These are phyloP conservation scores for Gamarada debralockiae DNA, from an alignment of 495 filamentous ascomycete species.

Conservation along the genomic window DNA sequence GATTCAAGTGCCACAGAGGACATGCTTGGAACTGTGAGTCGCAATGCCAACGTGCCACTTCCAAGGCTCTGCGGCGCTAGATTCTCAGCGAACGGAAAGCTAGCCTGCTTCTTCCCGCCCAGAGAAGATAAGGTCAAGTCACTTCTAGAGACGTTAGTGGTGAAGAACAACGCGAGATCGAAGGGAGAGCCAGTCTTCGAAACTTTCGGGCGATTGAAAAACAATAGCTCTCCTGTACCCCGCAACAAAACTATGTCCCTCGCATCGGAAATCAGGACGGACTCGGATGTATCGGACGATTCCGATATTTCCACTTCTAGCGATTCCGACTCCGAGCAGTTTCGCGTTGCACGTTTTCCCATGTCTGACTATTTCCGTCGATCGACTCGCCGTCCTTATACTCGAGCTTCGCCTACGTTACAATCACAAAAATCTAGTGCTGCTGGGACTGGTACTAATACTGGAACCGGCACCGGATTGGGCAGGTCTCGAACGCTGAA, in stretches of 20 bases:
- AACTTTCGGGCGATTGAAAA: constrained; percentile 74
- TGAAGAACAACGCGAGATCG: constrained; percentile 57
- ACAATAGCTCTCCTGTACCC: constrained; percentile 43
- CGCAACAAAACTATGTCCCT: constrained; percentile 37
- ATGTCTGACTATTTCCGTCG: constrained; percentile 23
- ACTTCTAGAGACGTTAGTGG: constrained; percentile 57
- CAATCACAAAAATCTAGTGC: constrained; percentile 46
- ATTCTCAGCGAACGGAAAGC: constrained; percentile 72
- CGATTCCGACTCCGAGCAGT: constrained; percentile 54
- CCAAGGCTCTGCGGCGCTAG: constrained; percentile 71
- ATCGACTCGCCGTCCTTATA: constrained; percentile 10
- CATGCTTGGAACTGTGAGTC: constrained; percentile 54
- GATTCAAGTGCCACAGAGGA: constrained; percentile 44
- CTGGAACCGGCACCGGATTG: constrained; percentile 44
- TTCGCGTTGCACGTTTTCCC: constrained; percentile 15
- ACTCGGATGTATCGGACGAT: constrained; percentile 57
- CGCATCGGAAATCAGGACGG: constrained; percentile 39
- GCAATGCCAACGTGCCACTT: constrained; percentile 72
- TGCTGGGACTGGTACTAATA: constrained; percentile 40
- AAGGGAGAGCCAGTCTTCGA: constrained; percentile 74
- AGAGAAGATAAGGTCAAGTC: constrained; percentile 69
- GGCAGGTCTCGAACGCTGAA: constrained; percentile 38
- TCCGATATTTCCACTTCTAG: constrained; percentile 65
- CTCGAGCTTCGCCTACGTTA: constrained; percentile 20
- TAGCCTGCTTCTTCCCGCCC: constrained; percentile 85